Conservation (phyloP, 1,284 basidiomycete genomes). For the Malassezia japonica region DNA sequence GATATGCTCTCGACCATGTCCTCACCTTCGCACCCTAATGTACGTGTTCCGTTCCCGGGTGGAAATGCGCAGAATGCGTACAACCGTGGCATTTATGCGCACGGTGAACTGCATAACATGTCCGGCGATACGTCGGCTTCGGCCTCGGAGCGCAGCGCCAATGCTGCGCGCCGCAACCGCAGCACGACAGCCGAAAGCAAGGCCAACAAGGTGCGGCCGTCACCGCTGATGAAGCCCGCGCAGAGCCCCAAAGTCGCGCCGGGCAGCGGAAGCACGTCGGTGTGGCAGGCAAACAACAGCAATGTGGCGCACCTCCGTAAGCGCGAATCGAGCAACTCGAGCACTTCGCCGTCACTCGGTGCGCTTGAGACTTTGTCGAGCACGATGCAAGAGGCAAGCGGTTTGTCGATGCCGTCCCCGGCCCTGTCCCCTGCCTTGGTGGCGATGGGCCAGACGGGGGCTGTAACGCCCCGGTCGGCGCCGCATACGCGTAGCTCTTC, state of each 20-base stretch:
- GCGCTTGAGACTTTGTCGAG: constrained; percentile 14
- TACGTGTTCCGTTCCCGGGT: constrained; percentile 17
- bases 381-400: constrained; percentile 14
- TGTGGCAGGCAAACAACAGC: neutral
- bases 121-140: constrained; percentile 21
- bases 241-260: constrained; percentile 13
- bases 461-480: neutral
- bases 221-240: constrained; percentile 42
- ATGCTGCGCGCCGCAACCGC: constrained; percentile 24
- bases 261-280: neutral
- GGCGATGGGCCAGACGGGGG: neutral
- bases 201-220: constrained; percentile 38
- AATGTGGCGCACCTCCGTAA: neutral
- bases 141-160: constrained; percentile 18
- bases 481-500: neutral
- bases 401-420: constrained; percentile 11
- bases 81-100: no score
- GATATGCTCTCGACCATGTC: neutral
- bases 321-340: neutral
- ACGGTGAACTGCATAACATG: neutral
- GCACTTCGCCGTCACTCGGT: constrained; percentile 13
- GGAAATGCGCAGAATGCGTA: no score
- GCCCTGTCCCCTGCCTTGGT: constrained; percentile 3
- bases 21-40: constrained; percentile 12
- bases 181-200: constrained; percentile 32